phyloP scores from a whole-genome alignment of 78 protist species.

The Blattamonas nauphoetae region DNA sequence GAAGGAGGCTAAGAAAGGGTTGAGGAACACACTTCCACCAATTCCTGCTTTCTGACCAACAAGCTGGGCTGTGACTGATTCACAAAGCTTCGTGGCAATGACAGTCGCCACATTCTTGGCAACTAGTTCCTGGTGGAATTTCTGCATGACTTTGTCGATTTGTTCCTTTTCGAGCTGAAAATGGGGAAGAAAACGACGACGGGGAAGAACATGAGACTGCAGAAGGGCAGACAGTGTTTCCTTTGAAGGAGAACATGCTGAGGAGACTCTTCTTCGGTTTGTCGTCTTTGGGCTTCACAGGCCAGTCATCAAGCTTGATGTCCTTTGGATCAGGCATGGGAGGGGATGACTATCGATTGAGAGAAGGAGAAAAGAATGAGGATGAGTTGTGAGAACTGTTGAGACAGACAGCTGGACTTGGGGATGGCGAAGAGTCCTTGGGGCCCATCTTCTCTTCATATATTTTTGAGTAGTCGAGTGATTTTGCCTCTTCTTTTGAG shows the following conservation, averaged over 20 bases:
- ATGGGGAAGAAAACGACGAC: not conserved
- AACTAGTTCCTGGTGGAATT: conserved; percentile 51
- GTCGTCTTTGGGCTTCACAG: too few species aligned
- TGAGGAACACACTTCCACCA: not conserved
- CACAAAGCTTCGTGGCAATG: conserved; percentile 66
- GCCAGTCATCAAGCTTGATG: too few species aligned
- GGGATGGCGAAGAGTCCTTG: too few species aligned
- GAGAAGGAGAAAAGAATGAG: not conserved
- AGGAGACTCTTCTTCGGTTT: too few species aligned
- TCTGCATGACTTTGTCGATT: conserved; percentile 46
- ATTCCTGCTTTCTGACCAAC: conserved; percentile 41
- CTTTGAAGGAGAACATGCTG: not conserved
- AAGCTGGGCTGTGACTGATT: conserved; percentile 52
- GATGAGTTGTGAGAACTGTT: not conserved
- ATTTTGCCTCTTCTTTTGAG: too few species aligned
- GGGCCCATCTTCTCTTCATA: too few species aligned
- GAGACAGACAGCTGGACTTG: too few species aligned
- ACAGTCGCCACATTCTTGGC: conserved; percentile 86
- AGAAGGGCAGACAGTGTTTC: not conserved
- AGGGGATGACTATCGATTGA: not conserved
- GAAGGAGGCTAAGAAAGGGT: not conserved
- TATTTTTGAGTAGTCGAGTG: too few species aligned
- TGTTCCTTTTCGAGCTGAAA: conserved; percentile 22
- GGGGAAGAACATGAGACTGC: not conserved
- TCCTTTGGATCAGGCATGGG: not conserved